phyloP scores from a whole-genome alignment of 2,329 filamentous ascomycete genomes.

The Coleophoma crateriformis region DNA sequence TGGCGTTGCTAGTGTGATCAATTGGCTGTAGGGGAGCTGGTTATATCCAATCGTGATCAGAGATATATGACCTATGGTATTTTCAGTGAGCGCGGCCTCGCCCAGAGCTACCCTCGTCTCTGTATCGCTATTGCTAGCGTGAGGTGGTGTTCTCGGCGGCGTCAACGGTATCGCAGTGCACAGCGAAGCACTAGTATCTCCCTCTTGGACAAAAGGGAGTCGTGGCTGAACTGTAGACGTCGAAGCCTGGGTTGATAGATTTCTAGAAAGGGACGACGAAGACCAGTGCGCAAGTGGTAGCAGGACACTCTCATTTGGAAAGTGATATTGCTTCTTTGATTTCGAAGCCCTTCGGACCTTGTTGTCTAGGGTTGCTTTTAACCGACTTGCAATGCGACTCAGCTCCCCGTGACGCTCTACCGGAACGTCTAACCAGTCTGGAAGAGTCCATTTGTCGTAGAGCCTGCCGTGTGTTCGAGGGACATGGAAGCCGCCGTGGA shows the following conservation, averaged over 20 bases:
- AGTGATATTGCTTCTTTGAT: conserved; percentile 6
- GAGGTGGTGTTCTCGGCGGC: background rate
- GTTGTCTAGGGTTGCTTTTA: conserved; percentile 9
- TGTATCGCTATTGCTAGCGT: background rate
- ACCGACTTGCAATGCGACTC: background rate
- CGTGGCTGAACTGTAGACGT: background rate
- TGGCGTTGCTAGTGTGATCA: background rate
- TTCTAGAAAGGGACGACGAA: conserved; percentile 1
- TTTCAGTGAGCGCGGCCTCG: background rate
- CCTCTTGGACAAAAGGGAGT: background rate
- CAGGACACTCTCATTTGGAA: conserved; percentile 11
- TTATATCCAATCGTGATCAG: background rate
- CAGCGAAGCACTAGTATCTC: background rate
- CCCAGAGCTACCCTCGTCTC: background rate
- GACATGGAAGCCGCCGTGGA: conserved; percentile 34
- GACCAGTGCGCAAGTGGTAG: conserved; percentile 8
- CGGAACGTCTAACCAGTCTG: conserved; percentile 21
- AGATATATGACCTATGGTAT: background rate
- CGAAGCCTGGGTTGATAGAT: background rate
- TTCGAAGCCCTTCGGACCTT: conserved; percentile 5
- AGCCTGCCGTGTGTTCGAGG: conserved; percentile 37
- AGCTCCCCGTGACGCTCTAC: conserved; percentile 3
- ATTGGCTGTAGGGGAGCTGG: background rate
- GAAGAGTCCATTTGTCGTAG: conserved; percentile 40
- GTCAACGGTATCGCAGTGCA: background rate